A percentile compares a stretch with the other conserved stretches of the same genome.
Evolutionary conservation across 306 rosid genomes (phyloP).

Genomic region (Alnus glutinosa): DNA sequence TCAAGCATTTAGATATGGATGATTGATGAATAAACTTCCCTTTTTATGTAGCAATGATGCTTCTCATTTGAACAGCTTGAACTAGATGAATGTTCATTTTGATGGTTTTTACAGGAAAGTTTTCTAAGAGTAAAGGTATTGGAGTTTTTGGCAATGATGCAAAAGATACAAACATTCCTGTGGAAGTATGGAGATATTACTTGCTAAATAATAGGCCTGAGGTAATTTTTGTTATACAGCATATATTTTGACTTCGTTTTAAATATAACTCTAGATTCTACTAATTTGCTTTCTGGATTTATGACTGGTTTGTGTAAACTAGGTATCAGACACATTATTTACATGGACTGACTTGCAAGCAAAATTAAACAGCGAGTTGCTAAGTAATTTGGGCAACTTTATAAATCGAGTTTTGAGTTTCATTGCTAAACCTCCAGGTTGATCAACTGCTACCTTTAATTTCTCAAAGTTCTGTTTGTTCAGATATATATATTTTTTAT

Average conservation of each 20-base stretch:
- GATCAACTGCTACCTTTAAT: conserved; percentile 24
- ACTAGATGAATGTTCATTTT: conserved; percentile 3
- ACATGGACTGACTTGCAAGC: conserved; percentile 96
- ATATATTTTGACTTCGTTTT: not conserved
- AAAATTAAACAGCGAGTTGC: conserved; percentile 80
- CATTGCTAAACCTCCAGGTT: conserved; percentile 95
- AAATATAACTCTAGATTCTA: not conserved
- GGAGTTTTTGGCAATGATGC: conserved; percentile 98
- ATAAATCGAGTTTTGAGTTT: conserved; percentile 92
- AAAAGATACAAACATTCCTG: conserved; percentile 87
- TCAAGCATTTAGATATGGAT: not conserved
- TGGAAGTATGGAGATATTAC: conserved; percentile 98
- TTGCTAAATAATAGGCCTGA: conserved; percentile 92
- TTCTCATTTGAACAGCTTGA: conserved; percentile 22
- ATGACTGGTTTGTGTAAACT: conserved; percentile 17
- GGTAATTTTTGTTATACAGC: conserved; percentile 46
- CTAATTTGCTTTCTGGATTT: not conserved
- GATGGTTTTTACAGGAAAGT: conserved; percentile 60
- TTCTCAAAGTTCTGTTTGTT: not conserved
- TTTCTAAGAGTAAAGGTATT: conserved; percentile 91
- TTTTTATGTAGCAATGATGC: not conserved
- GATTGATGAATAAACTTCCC: conserved; percentile 14
- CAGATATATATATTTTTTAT: not conserved
- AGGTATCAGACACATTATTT: conserved; percentile 93
- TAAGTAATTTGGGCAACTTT: conserved; percentile 92